Conservation (phyloP, 768 basidiomycete species). For the Chlorophyllum brunneum region DNA sequence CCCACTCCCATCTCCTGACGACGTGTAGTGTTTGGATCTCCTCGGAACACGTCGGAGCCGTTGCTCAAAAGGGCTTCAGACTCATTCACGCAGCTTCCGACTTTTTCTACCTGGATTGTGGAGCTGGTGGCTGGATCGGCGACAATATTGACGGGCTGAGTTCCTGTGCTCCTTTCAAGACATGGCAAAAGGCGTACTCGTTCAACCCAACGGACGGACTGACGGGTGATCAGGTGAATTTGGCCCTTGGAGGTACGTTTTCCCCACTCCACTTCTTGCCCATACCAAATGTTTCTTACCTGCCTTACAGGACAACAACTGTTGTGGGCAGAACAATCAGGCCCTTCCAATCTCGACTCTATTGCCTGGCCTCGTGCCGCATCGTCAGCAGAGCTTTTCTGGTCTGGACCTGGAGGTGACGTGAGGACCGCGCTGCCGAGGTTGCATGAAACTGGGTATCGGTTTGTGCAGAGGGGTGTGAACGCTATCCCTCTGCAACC, state of each 20-base stretch:
- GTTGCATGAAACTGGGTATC: constrained; percentile 61
- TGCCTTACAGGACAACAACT: constrained; percentile 58
- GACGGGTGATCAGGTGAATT: constrained; percentile 37
- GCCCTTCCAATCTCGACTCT: constrained; percentile 60
- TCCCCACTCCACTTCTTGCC: no score
- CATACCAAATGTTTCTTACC: no score
- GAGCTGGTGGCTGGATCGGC: constrained; percentile 69
- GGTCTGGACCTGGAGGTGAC: constrained; percentile 55
- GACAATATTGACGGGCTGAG: constrained; percentile 43
- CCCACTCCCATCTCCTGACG: not conserved
- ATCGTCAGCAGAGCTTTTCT: constrained; percentile 68
- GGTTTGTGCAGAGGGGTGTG: constrained; percentile 60
- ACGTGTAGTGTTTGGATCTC: constrained; percentile 65
- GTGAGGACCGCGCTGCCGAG: constrained; percentile 55
- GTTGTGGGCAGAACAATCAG: constrained; percentile 74
- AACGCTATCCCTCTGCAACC: constrained; percentile 63
- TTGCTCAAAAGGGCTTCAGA: constrained; percentile 55
- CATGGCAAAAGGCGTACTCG: constrained; percentile 61
- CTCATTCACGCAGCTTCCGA: constrained; percentile 70
- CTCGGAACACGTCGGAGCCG: constrained; percentile 52
- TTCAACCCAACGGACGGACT: constrained; percentile 56
- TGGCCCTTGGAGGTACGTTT: constrained; percentile 65
- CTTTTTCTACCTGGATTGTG: constrained; percentile 82
- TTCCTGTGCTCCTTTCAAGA: constrained; percentile 80
- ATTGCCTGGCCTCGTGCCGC: constrained; percentile 76